These are phyloP conservation scores for Puccinellia tenuiflora DNA, from an alignment of 176 grass and related monocot species.

Conservation along the genomic window DNA sequence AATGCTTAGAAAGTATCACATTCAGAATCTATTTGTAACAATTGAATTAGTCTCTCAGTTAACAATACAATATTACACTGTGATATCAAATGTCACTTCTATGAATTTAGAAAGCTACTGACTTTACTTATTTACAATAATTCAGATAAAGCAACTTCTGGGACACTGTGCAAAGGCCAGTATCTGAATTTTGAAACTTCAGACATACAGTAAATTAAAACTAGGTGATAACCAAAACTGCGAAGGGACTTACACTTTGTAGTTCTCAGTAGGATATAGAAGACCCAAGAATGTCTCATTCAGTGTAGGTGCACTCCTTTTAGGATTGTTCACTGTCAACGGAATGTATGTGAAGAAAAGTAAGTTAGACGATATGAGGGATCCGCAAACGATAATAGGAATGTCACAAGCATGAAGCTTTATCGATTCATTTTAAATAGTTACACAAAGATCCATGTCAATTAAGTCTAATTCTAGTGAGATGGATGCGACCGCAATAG, in stretches of 20 bases:
- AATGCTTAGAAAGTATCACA: not conserved
- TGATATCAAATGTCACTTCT: not conserved
- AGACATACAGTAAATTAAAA: not conserved
- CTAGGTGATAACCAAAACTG: not conserved
- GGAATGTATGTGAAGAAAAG: not conserved
- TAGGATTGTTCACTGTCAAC: constrained; percentile 94
- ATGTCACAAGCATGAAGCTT: not conserved
- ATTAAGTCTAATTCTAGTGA: not conserved
- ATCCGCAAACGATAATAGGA: not conserved
- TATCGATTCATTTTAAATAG: not conserved
- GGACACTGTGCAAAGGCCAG: not conserved
- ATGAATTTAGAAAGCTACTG: not conserved
- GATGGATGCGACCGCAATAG: not conserved
- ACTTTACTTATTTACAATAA: not conserved
- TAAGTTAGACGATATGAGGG: not conserved
- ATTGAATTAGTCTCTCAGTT: not conserved
- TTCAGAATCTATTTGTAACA: not conserved
- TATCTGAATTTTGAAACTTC: not conserved
- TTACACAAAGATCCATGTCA: not conserved
- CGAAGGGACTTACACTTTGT: constrained; percentile 80
- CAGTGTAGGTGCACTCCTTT: constrained; percentile 68
- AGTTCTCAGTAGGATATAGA: constrained; percentile 92
- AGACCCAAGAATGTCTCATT: constrained; percentile 97
- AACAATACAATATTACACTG: not conserved
- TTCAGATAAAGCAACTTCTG: not conserved